Percentiles rank a stretch among this genome's conserved stretches.
Conservation (phyloP, 2,329 filamentous ascomycete species). For the Aspergillus neotritici region DNA sequence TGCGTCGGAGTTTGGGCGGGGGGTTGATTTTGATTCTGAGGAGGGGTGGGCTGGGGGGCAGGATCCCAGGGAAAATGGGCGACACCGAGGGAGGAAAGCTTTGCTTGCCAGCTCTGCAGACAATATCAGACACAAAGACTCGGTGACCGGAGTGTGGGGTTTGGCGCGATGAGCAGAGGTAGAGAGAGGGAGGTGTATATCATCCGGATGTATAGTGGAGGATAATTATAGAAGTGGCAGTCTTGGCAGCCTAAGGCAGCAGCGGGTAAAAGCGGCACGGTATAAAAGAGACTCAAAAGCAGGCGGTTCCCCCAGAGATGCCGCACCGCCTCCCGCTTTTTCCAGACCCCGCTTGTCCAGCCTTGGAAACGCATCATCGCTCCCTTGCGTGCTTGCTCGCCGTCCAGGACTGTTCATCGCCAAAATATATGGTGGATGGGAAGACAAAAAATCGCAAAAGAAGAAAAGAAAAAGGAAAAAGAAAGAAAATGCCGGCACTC, state of each 20-base stretch:
- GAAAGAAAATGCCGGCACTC: conserved; percentile 39
- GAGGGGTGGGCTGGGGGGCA: conserved; percentile 55
- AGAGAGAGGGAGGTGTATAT: neutral
- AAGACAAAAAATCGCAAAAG: conserved; percentile 8
- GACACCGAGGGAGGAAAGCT: conserved; percentile 76
- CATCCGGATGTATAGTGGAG: conserved; percentile 2
- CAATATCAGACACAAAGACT: neutral
- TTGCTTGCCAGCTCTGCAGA: conserved; percentile 83
- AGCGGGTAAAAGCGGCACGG: conserved; percentile 30
- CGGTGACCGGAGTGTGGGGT: conserved; percentile 5
- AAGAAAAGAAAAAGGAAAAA: conserved; percentile 6
- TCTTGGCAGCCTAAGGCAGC: conserved; percentile 18
- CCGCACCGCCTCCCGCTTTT: conserved; percentile 31
- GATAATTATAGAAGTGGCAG: conserved; percentile 14
- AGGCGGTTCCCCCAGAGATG: conserved; percentile 32
- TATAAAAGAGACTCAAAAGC: conserved; percentile 41
- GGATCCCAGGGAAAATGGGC: conserved; percentile 96
- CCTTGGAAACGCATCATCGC: conserved; percentile 21
- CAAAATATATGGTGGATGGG: conserved; percentile 1
- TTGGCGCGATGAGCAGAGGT: conserved; percentile 3
- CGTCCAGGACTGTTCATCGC: neutral
- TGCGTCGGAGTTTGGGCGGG: conserved; percentile 33
- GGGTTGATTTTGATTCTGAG: too few relatives aligned
- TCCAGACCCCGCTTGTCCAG: conserved; percentile 26
- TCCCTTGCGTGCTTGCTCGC: neutral